Evolutionary conservation across 2,329 filamentous ascomycete species (phyloP).

Genomic region (Lecanicillium sp.): DNA sequence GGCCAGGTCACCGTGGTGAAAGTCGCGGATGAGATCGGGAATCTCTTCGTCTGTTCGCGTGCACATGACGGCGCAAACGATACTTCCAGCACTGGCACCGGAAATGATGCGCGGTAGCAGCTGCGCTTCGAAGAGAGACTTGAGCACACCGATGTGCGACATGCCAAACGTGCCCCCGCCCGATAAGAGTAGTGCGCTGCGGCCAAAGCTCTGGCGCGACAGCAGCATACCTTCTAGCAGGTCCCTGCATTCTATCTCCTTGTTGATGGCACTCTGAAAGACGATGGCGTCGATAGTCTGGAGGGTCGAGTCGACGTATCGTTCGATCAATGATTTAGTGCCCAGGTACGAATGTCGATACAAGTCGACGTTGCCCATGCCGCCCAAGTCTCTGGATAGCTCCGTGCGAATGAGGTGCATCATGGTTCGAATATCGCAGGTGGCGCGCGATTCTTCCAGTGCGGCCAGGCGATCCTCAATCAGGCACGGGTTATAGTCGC

Average conservation of each 20-base stretch:
- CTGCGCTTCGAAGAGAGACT: conserved; percentile 66
- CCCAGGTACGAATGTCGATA: conserved; percentile 82
- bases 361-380: conserved; percentile 75
- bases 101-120: conserved; percentile 81
- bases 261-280: conserved; percentile 45
- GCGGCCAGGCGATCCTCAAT: conserved; percentile 63
- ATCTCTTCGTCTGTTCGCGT: conserved; percentile 73
- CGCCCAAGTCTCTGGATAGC: conserved; percentile 72
- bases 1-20: conserved; percentile 71
- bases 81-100: conserved; percentile 79
- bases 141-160: conserved; percentile 84
- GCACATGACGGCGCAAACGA: conserved; percentile 75
- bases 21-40: conserved; percentile 57
- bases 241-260: conserved; percentile 50
- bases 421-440: conserved; percentile 68
- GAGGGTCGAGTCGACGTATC: conserved; percentile 74
- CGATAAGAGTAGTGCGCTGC: conserved; percentile 74
- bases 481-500: conserved; percentile 64
- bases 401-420: conserved; percentile 73
- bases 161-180: conserved; percentile 87
- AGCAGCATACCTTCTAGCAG: conserved; percentile 62
- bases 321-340: conserved; percentile 80
- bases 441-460: conserved; percentile 65
- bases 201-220: conserved; percentile 73
- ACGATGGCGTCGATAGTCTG: conserved; percentile 67